Evolutionary conservation across 1,284 basidiomycete genomes (phyloP).

Genomic region (Cryptococcus deneoformans): DNA sequence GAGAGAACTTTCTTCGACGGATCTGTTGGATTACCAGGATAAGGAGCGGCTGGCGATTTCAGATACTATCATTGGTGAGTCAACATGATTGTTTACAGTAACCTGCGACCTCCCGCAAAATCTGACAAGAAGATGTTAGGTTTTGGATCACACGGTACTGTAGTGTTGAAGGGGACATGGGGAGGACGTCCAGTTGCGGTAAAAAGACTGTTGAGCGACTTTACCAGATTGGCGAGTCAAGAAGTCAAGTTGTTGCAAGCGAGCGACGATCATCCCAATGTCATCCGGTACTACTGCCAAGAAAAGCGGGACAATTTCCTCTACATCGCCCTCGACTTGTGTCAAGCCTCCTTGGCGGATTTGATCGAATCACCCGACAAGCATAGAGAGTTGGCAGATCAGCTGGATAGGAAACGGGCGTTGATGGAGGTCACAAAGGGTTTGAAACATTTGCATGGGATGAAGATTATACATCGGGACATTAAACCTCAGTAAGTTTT

Average conservation of each 20-base stretch:
- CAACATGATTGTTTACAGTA: background rate
- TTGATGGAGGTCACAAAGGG: slow-evolving; percentile 84
- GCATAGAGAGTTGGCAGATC: slow-evolving; percentile 60
- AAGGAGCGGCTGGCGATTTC: slow-evolving; percentile 61
- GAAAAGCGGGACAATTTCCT: slow-evolving; percentile 90
- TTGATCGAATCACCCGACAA: slow-evolving; percentile 76
- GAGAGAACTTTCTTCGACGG: slow-evolving; percentile 31
- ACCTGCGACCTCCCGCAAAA: background rate
- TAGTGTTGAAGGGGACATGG: slow-evolving; percentile 89
- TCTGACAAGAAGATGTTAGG: slow-evolving; percentile 54
- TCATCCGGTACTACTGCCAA: slow-evolving; percentile 98
- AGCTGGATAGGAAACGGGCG: slow-evolving; percentile 86
- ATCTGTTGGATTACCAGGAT: slow-evolving; percentile 28
- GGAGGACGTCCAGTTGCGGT: slow-evolving; percentile 96
- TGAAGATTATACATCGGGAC: slow-evolving; percentile 96
- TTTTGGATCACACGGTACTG: slow-evolving; percentile 94
- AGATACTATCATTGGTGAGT: slow-evolving; percentile 71
- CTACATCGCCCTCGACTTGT: slow-evolving; percentile 96
- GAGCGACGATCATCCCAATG: slow-evolving; percentile 96
- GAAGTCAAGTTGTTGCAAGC: slow-evolving; percentile 95
- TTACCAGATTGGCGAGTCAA: slow-evolving; percentile 88
- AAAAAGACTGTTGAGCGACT: slow-evolving; percentile 92
- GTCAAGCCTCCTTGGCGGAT: slow-evolving; percentile 91
- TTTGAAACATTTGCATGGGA: slow-evolving; percentile 82
- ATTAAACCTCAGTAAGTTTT: slow-evolving; percentile 82